Evolutionary conservation across 805 yeast species (phyloP).

Genomic region (Aciculoconidium aculeatum): DNA sequence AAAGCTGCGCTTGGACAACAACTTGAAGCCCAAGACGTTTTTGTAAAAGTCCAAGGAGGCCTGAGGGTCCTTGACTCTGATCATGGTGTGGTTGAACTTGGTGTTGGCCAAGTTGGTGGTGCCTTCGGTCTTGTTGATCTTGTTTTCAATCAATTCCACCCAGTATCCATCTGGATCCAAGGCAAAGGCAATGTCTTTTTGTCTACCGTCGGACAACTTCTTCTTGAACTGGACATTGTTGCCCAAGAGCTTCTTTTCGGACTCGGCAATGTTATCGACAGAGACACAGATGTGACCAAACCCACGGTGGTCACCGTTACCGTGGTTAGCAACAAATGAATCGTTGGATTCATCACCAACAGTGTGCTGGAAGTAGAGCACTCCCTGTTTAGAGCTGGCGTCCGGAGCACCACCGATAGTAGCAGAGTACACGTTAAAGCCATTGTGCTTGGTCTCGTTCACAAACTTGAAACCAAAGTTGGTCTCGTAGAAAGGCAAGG

Average conservation of each 20-base stretch:
- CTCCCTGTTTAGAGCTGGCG: slow-evolving; percentile 43
- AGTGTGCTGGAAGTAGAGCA: slow-evolving; percentile 78
- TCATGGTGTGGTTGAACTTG: slow-evolving; percentile 84
- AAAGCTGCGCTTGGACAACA: slow-evolving; percentile 51
- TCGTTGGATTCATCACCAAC: slow-evolving; percentile 64
- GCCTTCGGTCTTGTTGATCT: slow-evolving; percentile 34
- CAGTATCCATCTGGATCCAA: slow-evolving; percentile 96
- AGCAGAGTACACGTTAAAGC: slow-evolving; percentile 64
- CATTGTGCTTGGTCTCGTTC: slow-evolving; percentile 45
- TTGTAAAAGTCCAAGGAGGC: slow-evolving; percentile 73
- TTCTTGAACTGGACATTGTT: slow-evolving; percentile 75
- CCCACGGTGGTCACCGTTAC: slow-evolving; percentile 82
- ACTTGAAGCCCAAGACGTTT: slow-evolving; percentile 74
- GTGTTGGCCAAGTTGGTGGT: slow-evolving; percentile 35
- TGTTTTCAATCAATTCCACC: slow-evolving; percentile 79
- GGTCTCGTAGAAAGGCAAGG: slow-evolving; percentile 67
- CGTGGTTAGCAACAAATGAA: slow-evolving; percentile 60
- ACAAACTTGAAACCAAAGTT: slow-evolving; percentile 70
- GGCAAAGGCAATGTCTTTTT: slow-evolving; percentile 87
- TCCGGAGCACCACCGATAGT: slow-evolving; percentile 40
- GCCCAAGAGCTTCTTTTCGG: slow-evolving; percentile 53
- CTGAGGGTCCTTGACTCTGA: slow-evolving; percentile 81
- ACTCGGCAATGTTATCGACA: slow-evolving; percentile 66
- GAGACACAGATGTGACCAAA: slow-evolving; percentile 92
- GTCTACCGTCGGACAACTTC: slow-evolving; percentile 84